These are phyloP conservation scores for Calonectria multiphialidica DNA, from an alignment of 2,329 filamentous ascomycete species.

Conservation along the genomic window DNA sequence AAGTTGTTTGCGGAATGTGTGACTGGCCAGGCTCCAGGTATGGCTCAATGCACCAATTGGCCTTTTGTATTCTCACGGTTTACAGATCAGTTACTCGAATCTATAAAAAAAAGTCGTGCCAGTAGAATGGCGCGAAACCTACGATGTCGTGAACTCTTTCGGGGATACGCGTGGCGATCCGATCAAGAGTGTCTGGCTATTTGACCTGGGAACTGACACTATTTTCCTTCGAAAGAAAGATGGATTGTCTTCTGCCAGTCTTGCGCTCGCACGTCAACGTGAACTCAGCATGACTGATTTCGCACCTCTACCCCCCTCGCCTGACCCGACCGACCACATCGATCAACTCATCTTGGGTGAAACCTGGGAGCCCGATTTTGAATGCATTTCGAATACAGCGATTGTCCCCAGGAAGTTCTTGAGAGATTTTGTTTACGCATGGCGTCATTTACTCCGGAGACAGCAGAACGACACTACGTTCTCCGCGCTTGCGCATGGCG, in stretches of 20 bases:
- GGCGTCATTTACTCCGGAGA: conserved; percentile 37
- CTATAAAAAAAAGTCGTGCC: not conserved
- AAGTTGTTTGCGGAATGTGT: not conserved
- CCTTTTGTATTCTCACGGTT: not conserved
- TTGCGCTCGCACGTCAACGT: conserved; percentile 22
- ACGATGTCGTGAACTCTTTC: conserved; percentile 38
- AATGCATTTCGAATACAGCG: not conserved
- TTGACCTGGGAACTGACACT: conserved; percentile 31
- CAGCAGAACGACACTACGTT: conserved; percentile 31
- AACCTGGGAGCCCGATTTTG: conserved; percentile 27
- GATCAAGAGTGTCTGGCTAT: conserved; percentile 37
- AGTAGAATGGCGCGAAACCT: conserved; percentile 27
- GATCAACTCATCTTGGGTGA: not conserved
- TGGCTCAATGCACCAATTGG: not conserved
- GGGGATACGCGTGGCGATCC: conserved; percentile 31
- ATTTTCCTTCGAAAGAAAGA: conserved; percentile 30
- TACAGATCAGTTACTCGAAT: not conserved
- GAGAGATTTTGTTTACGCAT: conserved; percentile 31
- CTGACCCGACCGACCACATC: not conserved
- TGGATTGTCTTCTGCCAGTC: conserved; percentile 15
- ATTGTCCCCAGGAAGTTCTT: conserved; percentile 29
- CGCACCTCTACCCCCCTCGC: not conserved
- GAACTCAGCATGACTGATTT: conserved; percentile 33
- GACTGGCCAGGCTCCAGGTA: not conserved
- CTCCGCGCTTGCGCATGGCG: conserved; percentile 31